These are phyloP conservation scores for Aureobasidium sp. DNA, from an alignment of 2,329 filamentous ascomycete species.

Conservation along the genomic window DNA sequence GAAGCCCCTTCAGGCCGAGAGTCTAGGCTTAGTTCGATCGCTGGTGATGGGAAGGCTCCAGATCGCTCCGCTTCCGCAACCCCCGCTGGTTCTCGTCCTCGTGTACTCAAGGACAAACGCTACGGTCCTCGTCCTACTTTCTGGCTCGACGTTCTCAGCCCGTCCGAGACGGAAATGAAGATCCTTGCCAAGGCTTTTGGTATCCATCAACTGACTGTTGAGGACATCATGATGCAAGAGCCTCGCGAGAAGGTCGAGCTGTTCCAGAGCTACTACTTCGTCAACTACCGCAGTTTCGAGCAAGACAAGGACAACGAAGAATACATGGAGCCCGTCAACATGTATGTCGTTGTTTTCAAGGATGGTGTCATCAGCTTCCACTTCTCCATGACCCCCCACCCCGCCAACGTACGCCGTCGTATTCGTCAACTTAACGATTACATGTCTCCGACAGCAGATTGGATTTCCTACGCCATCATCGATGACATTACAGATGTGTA, in stretches of 20 bases:
- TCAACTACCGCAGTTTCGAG: conserved; percentile 97
- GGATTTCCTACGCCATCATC: conserved; percentile 97
- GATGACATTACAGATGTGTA: conserved; percentile 98
- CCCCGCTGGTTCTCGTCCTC: conserved; percentile 12
- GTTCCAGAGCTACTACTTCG: conserved; percentile 96
- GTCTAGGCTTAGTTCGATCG: not conserved
- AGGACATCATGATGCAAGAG: conserved; percentile 97
- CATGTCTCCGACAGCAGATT: conserved; percentile 84
- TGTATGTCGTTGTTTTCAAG: conserved; percentile 95
- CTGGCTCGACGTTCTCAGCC: conserved; percentile 89
- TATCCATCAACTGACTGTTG: conserved; percentile 88
- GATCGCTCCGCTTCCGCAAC: conserved; percentile 26
- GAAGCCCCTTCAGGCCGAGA: conserved; percentile 18
- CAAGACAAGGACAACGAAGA: conserved; percentile 84
- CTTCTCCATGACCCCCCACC: conserved; percentile 91
- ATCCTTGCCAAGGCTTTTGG: conserved; percentile 85
- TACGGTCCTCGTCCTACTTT: conserved; percentile 81
- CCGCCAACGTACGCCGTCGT: conserved; percentile 86
- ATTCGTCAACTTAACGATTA: conserved; percentile 94
- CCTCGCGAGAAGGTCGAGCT: conserved; percentile 96
- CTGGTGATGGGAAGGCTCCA: conserved; percentile 19
- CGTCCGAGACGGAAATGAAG: conserved; percentile 94
- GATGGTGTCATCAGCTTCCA: conserved; percentile 96
- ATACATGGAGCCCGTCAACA: conserved; percentile 90
- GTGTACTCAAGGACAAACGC: conserved; percentile 25